Base-by-base conservation (phyloP, 495 filamentous ascomycete species). In the Alectoria sarmentosa region DNA sequence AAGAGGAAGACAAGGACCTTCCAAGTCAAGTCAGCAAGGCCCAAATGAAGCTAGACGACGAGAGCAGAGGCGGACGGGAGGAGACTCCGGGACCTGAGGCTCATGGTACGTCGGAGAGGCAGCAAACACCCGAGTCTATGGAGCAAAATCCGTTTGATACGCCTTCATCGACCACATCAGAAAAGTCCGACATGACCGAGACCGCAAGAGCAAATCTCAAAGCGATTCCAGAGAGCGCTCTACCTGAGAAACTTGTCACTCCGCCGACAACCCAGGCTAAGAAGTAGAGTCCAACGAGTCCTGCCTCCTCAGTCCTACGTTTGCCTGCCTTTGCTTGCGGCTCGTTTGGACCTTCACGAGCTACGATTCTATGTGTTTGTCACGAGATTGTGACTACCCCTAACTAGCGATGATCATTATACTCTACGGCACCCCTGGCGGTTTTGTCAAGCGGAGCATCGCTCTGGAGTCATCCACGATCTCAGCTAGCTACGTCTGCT, bases 1-100 rank as follows among this genome's bases (percentile, higher is more conserved):
- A 85, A 61, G 91, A 91, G 64, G 90, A 95, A 73, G 89, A 94
- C 67, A 89, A 89, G 74, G 92, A 93, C 66, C 67, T 82, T 38
- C 76, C 76, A 60, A 80, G 78, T 67, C 84, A 87, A 73, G 82
- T 83, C 57, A 77, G 77, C 70, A 82, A 77, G 60, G 72, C 69
- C 26, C 56, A 71, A 66, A 57, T 56, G n/a, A 64, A 66, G 65
- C 72, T 65, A 55, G 62, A 73, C 57, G 73, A 78, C 61, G 70
- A 76, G 8, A 64, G 36, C 44, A 73, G 81, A 67, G 79, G 73
- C 63, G 76, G 77, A 34, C 79, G 84, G 61, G 84, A 86, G 74
- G 84, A 76, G 39, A 88, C 84, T 36, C 84, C 85, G 32, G 83
- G 80, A 30, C 83, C 80, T n/a, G 77, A 80, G 66, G 69, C 72